These are phyloP conservation scores for Lycium barbarum DNA, from an alignment of 257 asterid genomes.

Conservation along the genomic window DNA sequence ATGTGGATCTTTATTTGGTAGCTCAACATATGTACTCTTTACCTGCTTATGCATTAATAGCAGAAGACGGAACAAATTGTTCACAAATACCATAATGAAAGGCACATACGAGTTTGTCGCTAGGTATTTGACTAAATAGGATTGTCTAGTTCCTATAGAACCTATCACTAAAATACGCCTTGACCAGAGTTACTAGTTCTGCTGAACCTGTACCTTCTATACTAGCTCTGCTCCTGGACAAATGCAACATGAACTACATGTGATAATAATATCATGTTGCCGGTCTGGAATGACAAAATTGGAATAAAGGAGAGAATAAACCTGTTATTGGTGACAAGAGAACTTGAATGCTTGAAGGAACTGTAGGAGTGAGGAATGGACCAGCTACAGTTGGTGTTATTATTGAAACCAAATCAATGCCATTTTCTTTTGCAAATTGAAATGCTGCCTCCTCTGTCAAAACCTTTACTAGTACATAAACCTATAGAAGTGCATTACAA, in stretches of 20 bases:
- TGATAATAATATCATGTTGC: background rate
- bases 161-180: too few species aligned
- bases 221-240: background rate
- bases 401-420: constrained; percentile 67
- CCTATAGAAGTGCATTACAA: constrained; percentile 44
- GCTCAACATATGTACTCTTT: too few species aligned
- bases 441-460: constrained; percentile 79
- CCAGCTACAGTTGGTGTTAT: constrained; percentile 83
- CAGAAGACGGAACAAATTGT: too few species aligned
- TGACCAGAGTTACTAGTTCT: background rate
- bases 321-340: constrained; percentile 84
- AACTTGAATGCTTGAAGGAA: constrained; percentile 79
- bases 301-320: constrained; percentile 26
- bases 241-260: background rate
- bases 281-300: background rate
- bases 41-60: too few species aligned
- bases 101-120: too few species aligned
- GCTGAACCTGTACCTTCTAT: background rate
- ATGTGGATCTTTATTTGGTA: too few species aligned
- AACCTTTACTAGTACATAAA: constrained; percentile 70
- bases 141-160: too few species aligned
- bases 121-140: too few species aligned
- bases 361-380: constrained; percentile 72
- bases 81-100: too few species aligned
- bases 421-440: constrained; percentile 66